Evolutionary conservation across 768 basidiomycete genomes (phyloP).

Genomic region (Daedaleopsis nitida): DNA sequence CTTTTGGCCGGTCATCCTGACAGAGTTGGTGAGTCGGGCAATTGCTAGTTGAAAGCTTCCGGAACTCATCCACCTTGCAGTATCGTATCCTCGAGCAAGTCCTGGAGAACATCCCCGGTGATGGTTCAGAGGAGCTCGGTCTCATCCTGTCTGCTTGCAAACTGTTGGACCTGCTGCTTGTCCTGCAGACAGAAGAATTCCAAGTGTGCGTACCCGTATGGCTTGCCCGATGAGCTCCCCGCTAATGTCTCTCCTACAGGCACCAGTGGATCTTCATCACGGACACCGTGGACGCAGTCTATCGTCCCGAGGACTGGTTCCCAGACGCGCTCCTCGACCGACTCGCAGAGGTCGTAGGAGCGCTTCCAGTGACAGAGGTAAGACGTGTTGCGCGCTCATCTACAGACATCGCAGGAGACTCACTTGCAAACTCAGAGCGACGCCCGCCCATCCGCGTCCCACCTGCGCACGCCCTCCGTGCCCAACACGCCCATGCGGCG

Average conservation of each 20-base stretch:
- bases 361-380: conserved; percentile 52
- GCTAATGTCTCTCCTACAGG: conserved; percentile 37
- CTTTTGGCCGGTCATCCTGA: conserved; percentile 95
- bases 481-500: conserved; percentile 55
- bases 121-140: conserved; percentile 83
- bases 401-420: conserved; percentile 32
- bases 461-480: conserved; percentile 15
- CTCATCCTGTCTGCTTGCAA: conserved; percentile 90
- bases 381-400: neutral
- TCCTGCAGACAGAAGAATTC: conserved; percentile 95
- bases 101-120: conserved; percentile 67
- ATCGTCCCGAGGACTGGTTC: conserved; percentile 79
- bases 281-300: conserved; percentile 94
- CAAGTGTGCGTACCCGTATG: conserved; percentile 66
- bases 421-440: conserved; percentile 23
- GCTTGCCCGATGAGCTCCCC: no score
- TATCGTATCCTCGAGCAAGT: conserved; percentile 88
- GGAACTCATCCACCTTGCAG: conserved; percentile 40
- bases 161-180: conserved; percentile 89
- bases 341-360: conserved; percentile 80
- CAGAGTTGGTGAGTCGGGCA: conserved; percentile 67
- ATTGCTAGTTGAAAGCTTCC: neutral
- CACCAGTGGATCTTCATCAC: conserved; percentile 99
- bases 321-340: conserved; percentile 92
- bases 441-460: conserved; percentile 21